Evolutionary conservation across 2,329 filamentous ascomycete genomes (phyloP).

Genomic region (Myriosclerotinia curreyana): DNA sequence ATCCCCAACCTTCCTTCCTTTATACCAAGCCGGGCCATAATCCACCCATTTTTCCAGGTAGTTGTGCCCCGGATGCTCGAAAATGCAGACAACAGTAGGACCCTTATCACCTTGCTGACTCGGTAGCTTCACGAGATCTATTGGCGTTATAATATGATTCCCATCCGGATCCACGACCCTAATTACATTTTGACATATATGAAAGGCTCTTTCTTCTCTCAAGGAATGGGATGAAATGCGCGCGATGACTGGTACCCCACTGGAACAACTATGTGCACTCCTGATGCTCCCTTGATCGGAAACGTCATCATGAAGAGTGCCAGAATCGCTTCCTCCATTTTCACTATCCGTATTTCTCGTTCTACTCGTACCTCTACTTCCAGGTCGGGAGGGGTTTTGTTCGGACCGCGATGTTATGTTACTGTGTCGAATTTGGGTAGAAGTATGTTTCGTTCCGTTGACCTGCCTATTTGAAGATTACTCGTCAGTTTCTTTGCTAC

Average conservation of each 20-base stretch:
- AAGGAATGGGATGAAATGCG: conserved; percentile 79
- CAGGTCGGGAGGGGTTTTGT: conserved; percentile 23
- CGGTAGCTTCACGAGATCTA: conserved; percentile 74
- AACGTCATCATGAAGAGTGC: conserved; percentile 18
- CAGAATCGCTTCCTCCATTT: conserved; percentile 31
- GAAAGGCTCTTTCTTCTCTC: conserved; percentile 82
- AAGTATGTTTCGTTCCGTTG: conserved; percentile 51
- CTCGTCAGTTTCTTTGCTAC: not conserved
- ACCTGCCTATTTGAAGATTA: conserved; percentile 53
- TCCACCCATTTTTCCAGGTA: conserved; percentile 68
- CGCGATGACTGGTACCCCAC: conserved; percentile 59
- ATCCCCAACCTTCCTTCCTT: conserved; percentile 52
- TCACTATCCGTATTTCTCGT: conserved; percentile 13
- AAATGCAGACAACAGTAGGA: conserved; percentile 75
- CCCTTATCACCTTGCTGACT: conserved; percentile 66
- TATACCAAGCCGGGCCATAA: conserved; percentile 73
- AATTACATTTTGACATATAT: conserved; percentile 72
- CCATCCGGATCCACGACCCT: conserved; percentile 68
- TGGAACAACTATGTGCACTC: not conserved
- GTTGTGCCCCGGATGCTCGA: conserved; percentile 73
- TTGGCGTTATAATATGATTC: conserved; percentile 73
- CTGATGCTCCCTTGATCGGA: conserved; percentile 32
- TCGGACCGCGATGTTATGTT: conserved; percentile 36
- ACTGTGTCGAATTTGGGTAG: conserved; percentile 30
- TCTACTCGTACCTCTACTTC: conserved; percentile 19